Base-by-base conservation (phyloP, 1,139 yeast species). In the Kodamaea alishanica region DNA sequence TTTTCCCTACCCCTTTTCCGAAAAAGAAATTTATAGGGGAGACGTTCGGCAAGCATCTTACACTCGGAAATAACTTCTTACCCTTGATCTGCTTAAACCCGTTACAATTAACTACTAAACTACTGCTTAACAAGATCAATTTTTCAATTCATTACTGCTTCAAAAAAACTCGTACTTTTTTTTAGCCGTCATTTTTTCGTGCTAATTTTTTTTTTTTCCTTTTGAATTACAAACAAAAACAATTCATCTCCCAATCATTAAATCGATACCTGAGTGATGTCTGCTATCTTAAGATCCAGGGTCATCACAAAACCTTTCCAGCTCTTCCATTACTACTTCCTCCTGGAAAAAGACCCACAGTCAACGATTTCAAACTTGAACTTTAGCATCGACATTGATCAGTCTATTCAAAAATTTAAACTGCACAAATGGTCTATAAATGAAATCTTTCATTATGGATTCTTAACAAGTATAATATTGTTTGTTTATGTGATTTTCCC, bases 341-440 rank as follows among this genome's bases (percentile, higher is more conserved):
- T 79, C 27, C 69, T 73, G 53, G 88, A 84, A 50, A 79, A 77
- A 54, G 77, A 77, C 22, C 72, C 77, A 2, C 77, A 78, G 37
- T 70, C 74, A 41, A 49, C 70, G 20, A 61, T 84, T 10, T 70
- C 84, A 11, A 76, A 77, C 46, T 65, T 86, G 43, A 74, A 79
- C 40, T 72, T 80, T 41, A 81, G 83, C 30, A 73, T 83, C 35
- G 77, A 79, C 54, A 73, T 83, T 6, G 62, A 66, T 25, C 56
- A 67, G 28, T 68, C 83, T 2, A 45, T 85, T 34, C 52, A 63
- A 32, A 69, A 70, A 49, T 58, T 86, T 38, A 67, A 65, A 48
- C 61, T 63, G 34, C 82, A 79, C 55, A 58, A 69, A 34, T 79
- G 77, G 64, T 58, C 72, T 0, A 44, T 52, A 9, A 61, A 64